These are phyloP conservation scores for Heimioporus sp. DNA, from an alignment of 768 basidiomycete species.

Conservation along the genomic window DNA sequence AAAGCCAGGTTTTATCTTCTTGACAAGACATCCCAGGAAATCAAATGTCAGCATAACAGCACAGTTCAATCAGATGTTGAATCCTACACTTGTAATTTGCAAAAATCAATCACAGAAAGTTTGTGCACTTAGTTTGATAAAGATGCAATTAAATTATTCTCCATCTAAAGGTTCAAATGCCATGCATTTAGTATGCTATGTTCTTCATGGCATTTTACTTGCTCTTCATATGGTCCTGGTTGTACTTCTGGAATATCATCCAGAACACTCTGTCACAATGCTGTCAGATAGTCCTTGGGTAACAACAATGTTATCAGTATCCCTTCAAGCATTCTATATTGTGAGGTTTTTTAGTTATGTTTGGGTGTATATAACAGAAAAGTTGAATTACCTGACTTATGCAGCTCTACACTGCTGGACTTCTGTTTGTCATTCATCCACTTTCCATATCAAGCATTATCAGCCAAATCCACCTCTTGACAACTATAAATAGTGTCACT, in stretches of 20 bases:
- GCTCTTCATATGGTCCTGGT: neutral
- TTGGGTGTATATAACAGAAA: neutral
- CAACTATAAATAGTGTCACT: constrained; percentile 17
- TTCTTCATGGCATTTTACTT: neutral
- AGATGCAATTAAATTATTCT: neutral
- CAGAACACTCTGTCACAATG: neutral
- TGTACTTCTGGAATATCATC: neutral
- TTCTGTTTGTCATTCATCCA: constrained; percentile 21
- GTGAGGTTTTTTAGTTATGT: neutral
- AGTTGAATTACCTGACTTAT: neutral
- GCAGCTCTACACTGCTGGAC: constrained; percentile 15
- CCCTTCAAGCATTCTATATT: constrained; percentile 1
- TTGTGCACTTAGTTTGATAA: neutral
- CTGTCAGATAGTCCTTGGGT: neutral
- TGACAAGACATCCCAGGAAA: neutral
- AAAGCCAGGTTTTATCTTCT: neutral
- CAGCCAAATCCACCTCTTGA: constrained; percentile 7
- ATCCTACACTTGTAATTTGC: no score
- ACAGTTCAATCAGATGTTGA: neutral
- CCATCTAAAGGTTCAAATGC: neutral
- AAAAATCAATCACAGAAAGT: no score
- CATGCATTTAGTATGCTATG: neutral
- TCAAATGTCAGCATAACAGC: neutral
- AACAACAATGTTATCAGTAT: neutral
- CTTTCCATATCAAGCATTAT: constrained; percentile 7